Evolutionary conservation across 768 basidiomycete species (phyloP).

Genomic region (Kwoniella dejecticola): DNA sequence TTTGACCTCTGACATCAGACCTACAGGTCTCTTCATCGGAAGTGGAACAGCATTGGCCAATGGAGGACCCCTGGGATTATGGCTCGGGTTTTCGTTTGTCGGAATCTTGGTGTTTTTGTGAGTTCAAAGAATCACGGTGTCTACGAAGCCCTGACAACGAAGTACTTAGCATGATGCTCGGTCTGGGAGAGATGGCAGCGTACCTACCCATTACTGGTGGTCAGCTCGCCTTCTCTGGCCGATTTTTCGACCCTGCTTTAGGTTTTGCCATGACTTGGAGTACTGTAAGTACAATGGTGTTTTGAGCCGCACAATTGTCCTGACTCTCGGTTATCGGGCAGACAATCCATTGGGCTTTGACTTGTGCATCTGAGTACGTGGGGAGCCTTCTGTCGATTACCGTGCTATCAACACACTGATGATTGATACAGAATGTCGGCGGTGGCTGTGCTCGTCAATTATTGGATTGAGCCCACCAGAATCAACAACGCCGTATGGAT

Average conservation of each 20-base stretch:
- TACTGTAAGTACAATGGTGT: conserved; percentile 62
- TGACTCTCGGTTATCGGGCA: background rate
- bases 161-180: conserved; percentile 21
- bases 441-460: conserved; percentile 30
- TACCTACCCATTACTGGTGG: conserved; percentile 19
- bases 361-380: conserved; percentile 14
- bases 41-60: conserved; percentile 54
- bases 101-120: conserved; percentile 21
- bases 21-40: conserved; percentile 63
- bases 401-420: background rate
- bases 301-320: background rate
- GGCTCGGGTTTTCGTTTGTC: conserved; percentile 40
- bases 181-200: conserved; percentile 36
- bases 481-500: conserved; percentile 34
- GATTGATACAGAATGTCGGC: conserved; percentile 25
- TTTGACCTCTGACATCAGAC: background rate
- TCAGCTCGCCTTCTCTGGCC: conserved; percentile 14
- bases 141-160: background rate
- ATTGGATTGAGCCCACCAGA: conserved; percentile 24
- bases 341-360: conserved; percentile 17
- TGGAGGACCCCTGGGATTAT: conserved; percentile 49
- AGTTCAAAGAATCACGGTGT: background rate
- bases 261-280: conserved; percentile 30
- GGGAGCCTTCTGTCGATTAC: background rate
- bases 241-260: conserved; percentile 61